These are phyloP conservation scores for Protea cynaroides DNA, from an alignment of 164 flowering plant species.

Conservation along the genomic window DNA sequence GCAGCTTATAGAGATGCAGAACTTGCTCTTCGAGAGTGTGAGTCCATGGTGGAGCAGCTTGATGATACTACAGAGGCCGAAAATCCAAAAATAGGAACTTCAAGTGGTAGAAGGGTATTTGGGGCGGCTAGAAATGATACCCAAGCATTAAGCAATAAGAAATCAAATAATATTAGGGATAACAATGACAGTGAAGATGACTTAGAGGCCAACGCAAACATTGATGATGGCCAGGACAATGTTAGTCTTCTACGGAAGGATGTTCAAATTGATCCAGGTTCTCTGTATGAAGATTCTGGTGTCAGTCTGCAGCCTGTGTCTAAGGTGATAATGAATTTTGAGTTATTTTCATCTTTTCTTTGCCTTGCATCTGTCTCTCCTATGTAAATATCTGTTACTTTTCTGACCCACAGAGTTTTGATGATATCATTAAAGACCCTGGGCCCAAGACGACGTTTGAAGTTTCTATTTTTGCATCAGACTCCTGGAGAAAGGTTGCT, in stretches of 20 bases:
- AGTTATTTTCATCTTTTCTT: constrained; percentile 2
- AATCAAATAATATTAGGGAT: constrained; percentile 27
- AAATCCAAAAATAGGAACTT: constrained; percentile 14
- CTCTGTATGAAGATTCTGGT: constrained; percentile 38
- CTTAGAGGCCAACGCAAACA: constrained; percentile 29
- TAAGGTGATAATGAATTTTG: constrained; percentile 40
- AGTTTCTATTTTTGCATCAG: constrained; percentile 67
- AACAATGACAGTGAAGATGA: constrained; percentile 68
- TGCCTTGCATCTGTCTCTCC: neutral
- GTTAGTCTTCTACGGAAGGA: constrained; percentile 26
- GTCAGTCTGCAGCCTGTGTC: constrained; percentile 35
- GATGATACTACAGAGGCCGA: constrained; percentile 29
- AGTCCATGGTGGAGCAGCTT: constrained; percentile 39
- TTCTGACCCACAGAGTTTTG: constrained; percentile 44
- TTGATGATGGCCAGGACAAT: constrained; percentile 15
- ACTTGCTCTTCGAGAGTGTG: constrained; percentile 73
- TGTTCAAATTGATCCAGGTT: constrained; percentile 29
- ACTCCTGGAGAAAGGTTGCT: constrained; percentile 58
- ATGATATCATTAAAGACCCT: constrained; percentile 46
- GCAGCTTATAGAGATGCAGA: constrained; percentile 68
- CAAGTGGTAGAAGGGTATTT: constrained; percentile 76
- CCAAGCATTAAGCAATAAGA: constrained; percentile 21
- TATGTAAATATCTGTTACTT: neutral
- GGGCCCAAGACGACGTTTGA: constrained; percentile 70
- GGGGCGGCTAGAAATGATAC: constrained; percentile 40